These are phyloP conservation scores for Cairneyella variabilis DNA, from an alignment of 495 filamentous ascomycete species.

Conservation along the genomic window DNA sequence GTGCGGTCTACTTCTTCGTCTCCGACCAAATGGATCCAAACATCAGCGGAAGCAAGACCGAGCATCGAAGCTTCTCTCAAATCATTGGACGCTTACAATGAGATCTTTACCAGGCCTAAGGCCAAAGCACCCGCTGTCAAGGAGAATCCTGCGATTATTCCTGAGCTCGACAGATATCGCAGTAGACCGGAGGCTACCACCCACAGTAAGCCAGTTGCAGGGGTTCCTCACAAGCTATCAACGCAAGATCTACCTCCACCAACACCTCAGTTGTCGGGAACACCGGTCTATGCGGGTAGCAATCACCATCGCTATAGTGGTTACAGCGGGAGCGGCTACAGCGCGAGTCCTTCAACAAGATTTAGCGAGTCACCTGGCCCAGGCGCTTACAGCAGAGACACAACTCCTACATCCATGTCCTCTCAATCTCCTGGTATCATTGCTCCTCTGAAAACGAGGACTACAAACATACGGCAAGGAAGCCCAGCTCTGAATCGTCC, in stretches of 20 bases:
- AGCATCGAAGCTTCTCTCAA: slow-evolving; percentile 28
- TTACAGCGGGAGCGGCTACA: slow-evolving; percentile 42
- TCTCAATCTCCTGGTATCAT: slow-evolving; percentile 88
- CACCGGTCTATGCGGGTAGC: slow-evolving; percentile 27
- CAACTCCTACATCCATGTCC: slow-evolving; percentile 92
- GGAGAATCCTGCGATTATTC: slow-evolving; percentile 39
- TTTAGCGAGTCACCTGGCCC: slow-evolving; percentile 89
- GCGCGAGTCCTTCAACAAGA: slow-evolving; percentile 86
- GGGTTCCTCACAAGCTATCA: slow-evolving; percentile 41
- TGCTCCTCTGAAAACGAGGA: slow-evolving; percentile 48
- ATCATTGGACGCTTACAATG: slow-evolving; percentile 24
- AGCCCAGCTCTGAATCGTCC: slow-evolving; percentile 64
- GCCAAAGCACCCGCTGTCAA: slow-evolving; percentile 15
- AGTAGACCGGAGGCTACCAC: slow-evolving; percentile 27
- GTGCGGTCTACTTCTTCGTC: slow-evolving; percentile 15
- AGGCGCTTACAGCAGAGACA: slow-evolving; percentile 76
- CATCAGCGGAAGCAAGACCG: slow-evolving; percentile 28
- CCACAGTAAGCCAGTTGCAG: slow-evolving; percentile 28
- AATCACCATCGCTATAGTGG: slow-evolving; percentile 44
- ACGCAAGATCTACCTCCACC: slow-evolving; percentile 62
- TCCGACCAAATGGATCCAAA: slow-evolving; percentile 17
- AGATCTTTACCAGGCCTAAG: slow-evolving; percentile 22
- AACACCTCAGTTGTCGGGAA: slow-evolving; percentile 57
- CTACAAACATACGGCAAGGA: slow-evolving; percentile 54
- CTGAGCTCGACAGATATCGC: slow-evolving; percentile 53